Conservation (phyloP, 2,329 filamentous ascomycete genomes). For the Pseudocercospora ulei region DNA sequence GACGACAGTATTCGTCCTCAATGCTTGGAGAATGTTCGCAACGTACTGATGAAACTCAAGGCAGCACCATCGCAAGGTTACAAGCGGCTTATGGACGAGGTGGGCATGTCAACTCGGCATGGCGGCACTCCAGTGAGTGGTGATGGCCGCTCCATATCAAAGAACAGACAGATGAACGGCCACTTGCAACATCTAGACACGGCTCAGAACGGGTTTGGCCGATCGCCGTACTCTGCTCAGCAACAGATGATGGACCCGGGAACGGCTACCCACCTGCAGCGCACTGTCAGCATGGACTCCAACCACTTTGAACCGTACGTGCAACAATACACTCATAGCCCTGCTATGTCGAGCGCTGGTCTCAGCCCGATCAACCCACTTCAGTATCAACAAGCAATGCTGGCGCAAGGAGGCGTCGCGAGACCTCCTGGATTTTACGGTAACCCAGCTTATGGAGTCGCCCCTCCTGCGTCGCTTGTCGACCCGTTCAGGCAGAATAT, state of each 20-base stretch:
- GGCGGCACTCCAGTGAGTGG: slow-evolving; percentile 35
- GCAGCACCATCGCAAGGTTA: slow-evolving; percentile 91
- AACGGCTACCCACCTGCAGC: slow-evolving; percentile 36
- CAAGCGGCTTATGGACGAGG: slow-evolving; percentile 97
- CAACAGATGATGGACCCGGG: slow-evolving; percentile 36
- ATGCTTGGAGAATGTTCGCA: slow-evolving; percentile 85
- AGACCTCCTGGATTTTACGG: slow-evolving; percentile 31
- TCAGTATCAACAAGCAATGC: slow-evolving; percentile 50
- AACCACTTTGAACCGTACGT: slow-evolving; percentile 42
- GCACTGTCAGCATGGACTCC: slow-evolving; percentile 44
- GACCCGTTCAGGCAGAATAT: slow-evolving; percentile 38
- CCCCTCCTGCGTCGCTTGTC: slow-evolving; percentile 30
- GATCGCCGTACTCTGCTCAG: slow-evolving; percentile 34
- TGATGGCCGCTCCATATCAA: slow-evolving; percentile 33
- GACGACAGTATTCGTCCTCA: slow-evolving; percentile 81
- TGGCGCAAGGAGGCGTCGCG: slow-evolving; percentile 37
- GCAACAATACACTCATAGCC: slow-evolving; percentile 34
- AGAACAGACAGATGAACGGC: slow-evolving; percentile 30
- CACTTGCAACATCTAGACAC: slow-evolving; percentile 32
- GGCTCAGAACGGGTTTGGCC: slow-evolving; percentile 29
- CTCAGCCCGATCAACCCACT: slow-evolving; percentile 37
- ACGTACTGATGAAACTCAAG: slow-evolving; percentile 79
- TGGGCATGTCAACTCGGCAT: slow-evolving; percentile 61
- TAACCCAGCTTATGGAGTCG: slow-evolving; percentile 24
- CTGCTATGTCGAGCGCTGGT: slow-evolving; percentile 33